A percentile compares a stretch with the other conserved stretches of the same genome.
phyloP scores from a whole-genome alignment of 176 grass and related monocot species.

The Carex cristatella region DNA sequence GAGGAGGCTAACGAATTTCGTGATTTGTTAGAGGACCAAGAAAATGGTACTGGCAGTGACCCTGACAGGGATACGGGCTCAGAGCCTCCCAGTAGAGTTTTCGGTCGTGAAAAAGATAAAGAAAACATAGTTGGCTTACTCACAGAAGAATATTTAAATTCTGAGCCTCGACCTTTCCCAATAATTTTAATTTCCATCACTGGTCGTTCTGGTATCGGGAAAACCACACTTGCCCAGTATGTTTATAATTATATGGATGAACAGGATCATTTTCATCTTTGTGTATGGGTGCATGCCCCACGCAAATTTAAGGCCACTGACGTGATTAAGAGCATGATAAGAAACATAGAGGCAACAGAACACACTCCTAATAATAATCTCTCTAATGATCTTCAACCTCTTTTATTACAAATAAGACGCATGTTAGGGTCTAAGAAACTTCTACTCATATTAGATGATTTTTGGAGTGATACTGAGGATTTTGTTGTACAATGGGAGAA shows the following conservation, averaged over 20 bases:
- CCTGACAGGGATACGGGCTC: too few relatives aligned
- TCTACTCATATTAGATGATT: not conserved
- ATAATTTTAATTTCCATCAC: not conserved
- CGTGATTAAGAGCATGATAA: not conserved
- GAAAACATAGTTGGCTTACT: not conserved
- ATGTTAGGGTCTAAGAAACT: not conserved
- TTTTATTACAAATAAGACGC: not conserved
- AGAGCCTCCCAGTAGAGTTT: rapidly evolving
- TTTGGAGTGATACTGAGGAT: not conserved
- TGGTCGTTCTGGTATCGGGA: not conserved
- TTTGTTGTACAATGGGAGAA: not conserved
- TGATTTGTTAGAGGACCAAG: too few relatives aligned
- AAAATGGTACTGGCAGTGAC: too few relatives aligned
- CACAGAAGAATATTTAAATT: not conserved
- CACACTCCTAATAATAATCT: rapidly evolving
- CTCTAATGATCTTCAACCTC: not conserved
- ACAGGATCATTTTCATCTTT: not conserved
- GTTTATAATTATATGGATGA: not conserved
- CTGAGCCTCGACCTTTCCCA: not conserved
- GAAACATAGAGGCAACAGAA: not conserved
- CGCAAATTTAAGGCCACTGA: not conserved
- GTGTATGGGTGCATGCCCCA: not conserved
- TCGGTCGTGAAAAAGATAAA: not conserved
- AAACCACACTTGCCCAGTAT: not conserved
- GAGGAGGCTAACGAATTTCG: too few relatives aligned